Evolutionary conservation across 148 eudicot genomes (phyloP).

Genomic region (Dianthus caryophyllus): DNA sequence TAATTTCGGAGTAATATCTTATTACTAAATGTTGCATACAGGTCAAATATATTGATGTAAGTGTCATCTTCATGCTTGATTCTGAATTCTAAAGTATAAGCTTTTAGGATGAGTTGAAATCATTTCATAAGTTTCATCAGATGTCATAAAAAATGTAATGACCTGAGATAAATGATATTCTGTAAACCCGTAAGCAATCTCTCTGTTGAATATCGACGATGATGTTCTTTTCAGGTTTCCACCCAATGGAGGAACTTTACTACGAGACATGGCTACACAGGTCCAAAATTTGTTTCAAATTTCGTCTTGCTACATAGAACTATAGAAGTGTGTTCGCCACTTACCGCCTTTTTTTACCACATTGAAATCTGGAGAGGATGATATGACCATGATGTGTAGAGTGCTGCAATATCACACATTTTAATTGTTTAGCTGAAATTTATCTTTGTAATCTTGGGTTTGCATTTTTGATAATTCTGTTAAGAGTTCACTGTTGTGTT

Average conservation of each 20-base stretch:
- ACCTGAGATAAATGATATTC: not conserved
- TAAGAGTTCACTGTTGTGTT: not conserved
- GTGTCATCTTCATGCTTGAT: not conserved
- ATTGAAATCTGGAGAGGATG: not conserved
- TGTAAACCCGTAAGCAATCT: not conserved
- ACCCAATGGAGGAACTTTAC: conserved; percentile 72
- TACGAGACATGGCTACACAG: conserved; percentile 92
- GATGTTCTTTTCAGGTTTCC: conserved; percentile 57
- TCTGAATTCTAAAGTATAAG: not conserved
- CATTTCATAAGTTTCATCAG: no score
- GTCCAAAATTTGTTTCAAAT: conserved; percentile 28
- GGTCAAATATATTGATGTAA: not conserved
- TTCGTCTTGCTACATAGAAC: not conserved
- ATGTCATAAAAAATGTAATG: not conserved
- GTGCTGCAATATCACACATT: not conserved
- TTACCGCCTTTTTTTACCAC: not conserved
- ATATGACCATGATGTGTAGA: conserved; percentile 1
- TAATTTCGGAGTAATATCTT: not conserved
- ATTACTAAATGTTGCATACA: not conserved
- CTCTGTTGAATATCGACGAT: conserved; percentile 3
- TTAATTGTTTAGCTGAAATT: not conserved
- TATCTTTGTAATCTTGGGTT: not conserved
- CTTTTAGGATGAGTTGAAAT: no score
- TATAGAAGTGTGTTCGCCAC: not conserved
- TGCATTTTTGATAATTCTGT: no score